phyloP scores from a whole-genome alignment of 768 basidiomycete genomes.

The Thelephora aurantiotincta region DNA sequence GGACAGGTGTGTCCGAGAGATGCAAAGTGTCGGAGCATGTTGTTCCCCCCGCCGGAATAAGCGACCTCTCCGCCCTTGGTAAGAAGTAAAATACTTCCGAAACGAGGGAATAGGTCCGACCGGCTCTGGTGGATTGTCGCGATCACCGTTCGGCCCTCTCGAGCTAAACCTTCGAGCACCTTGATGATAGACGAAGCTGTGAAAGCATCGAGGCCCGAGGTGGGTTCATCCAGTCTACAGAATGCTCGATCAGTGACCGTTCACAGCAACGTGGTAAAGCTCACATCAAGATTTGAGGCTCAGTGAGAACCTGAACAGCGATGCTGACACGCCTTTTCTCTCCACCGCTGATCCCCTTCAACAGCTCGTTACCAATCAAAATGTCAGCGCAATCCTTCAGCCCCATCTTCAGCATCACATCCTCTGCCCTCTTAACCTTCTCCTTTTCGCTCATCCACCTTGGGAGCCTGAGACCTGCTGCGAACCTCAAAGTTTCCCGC shows the following conservation, averaged over 20 bases:
- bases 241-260: not conserved
- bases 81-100: conserved; percentile 13
- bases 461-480: conserved; percentile 25
- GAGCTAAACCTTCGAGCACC: conserved; percentile 24
- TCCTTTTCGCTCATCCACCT: conserved; percentile 16
- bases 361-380: conserved; percentile 27
- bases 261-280: conserved; percentile 14
- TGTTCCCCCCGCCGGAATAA: conserved; percentile 14
- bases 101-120: conserved; percentile 15
- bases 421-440: conserved; percentile 29
- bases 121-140: conserved; percentile 18
- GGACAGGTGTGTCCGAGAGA: conserved; percentile 21
- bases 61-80: conserved; percentile 13
- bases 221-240: not conserved
- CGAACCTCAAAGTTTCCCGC: conserved; percentile 22
- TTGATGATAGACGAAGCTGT: conserved; percentile 32
- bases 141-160: conserved; percentile 27
- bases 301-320: conserved; percentile 27
- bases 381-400: conserved; percentile 30
- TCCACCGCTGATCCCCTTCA: conserved; percentile 32
- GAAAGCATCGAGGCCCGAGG: conserved; percentile 26
- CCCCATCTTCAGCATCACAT: conserved; percentile 29
- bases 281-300: conserved; percentile 23
- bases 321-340: conserved; percentile 32
- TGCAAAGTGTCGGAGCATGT: conserved; percentile 19